A percentile compares a stretch with the other conserved stretches of the same genome.
phyloP scores from a whole-genome alignment of 1,284 basidiomycete species.

The Melanopsichium pennsylvanicum region DNA sequence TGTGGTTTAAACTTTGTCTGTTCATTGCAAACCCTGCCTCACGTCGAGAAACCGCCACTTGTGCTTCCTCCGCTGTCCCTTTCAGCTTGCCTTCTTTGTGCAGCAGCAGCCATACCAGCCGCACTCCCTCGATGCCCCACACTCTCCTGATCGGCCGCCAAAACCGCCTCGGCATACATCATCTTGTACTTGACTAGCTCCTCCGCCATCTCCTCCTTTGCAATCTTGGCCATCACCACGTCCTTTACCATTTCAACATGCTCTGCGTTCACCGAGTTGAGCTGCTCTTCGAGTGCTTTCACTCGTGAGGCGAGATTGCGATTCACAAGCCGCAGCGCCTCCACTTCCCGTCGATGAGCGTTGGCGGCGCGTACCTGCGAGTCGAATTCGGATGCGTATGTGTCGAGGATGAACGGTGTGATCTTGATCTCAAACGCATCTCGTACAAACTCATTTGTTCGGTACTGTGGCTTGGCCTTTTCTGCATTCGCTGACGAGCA shows the following conservation, averaged over 20 bases:
- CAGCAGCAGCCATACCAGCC: constrained; percentile 1
- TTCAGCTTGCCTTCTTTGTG: not conserved
- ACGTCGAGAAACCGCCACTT: not conserved
- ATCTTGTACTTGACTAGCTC: constrained; percentile 62
- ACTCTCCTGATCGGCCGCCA: constrained; percentile 42
- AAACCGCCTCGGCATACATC: constrained; percentile 59
- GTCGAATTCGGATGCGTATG: constrained; percentile 61
- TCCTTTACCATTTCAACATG: constrained; percentile 64
- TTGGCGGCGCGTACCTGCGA: constrained; percentile 55
- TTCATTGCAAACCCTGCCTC: no score
- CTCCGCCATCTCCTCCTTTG: constrained; percentile 64
- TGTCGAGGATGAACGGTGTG: constrained; percentile 56
- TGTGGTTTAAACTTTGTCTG: no score
- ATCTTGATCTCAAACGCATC: constrained; percentile 62
- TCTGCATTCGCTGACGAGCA: not conserved
- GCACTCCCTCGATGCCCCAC: constrained; percentile 23
- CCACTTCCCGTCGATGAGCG: constrained; percentile 59
- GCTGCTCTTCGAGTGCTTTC: constrained; percentile 58
- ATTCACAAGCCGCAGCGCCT: constrained; percentile 61
- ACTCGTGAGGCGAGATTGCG: constrained; percentile 57
- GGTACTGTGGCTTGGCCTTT: constrained; percentile 1
- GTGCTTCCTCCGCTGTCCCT: constrained; percentile 14
- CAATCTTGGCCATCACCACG: constrained; percentile 60
- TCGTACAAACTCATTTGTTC: constrained; percentile 54
- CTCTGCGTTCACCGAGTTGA: constrained; percentile 54